These are phyloP conservation scores for Talaromyces atroroseus DNA, from an alignment of 2,329 filamentous ascomycete genomes.

Conservation along the genomic window DNA sequence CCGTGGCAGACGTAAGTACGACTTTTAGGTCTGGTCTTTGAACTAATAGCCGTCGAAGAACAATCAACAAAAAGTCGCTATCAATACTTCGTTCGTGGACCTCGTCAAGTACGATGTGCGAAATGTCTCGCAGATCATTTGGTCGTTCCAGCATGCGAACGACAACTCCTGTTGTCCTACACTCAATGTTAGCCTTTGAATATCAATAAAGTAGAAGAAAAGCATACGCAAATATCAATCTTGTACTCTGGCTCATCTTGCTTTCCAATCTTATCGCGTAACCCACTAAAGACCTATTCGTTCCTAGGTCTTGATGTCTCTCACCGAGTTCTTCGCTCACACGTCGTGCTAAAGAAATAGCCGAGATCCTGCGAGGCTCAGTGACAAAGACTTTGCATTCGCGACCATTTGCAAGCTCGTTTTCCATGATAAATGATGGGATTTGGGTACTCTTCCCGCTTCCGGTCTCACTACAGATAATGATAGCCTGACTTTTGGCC, in stretches of 20 bases:
- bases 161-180: constrained; percentile 69
- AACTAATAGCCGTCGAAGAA: constrained; percentile 74
- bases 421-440: constrained; percentile 87
- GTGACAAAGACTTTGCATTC: constrained; percentile 92
- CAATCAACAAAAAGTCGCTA: constrained; percentile 90
- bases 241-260: constrained; percentile 73
- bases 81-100: constrained; percentile 96
- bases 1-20: constrained; percentile 94
- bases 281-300: constrained; percentile 75
- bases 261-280: constrained; percentile 93
- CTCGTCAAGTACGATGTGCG: constrained; percentile 93
- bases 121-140: constrained; percentile 80
- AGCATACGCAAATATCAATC: constrained; percentile 77
- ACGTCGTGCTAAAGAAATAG: constrained; percentile 84
- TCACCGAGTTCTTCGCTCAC: constrained; percentile 96
- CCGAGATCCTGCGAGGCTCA: constrained; percentile 90
- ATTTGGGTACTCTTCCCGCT: constrained; percentile 97
- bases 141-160: constrained; percentile 93
- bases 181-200: constrained; percentile 13
- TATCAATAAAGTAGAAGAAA: neutral
- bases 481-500: constrained; percentile 75
- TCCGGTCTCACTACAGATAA: constrained; percentile 93
- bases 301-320: constrained; percentile 73
- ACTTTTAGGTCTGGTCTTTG: constrained; percentile 81
- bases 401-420: constrained; percentile 73